Conservation (phyloP, 108 stramenopile species). For the Pseudonitzschia delicatissima region DNA sequence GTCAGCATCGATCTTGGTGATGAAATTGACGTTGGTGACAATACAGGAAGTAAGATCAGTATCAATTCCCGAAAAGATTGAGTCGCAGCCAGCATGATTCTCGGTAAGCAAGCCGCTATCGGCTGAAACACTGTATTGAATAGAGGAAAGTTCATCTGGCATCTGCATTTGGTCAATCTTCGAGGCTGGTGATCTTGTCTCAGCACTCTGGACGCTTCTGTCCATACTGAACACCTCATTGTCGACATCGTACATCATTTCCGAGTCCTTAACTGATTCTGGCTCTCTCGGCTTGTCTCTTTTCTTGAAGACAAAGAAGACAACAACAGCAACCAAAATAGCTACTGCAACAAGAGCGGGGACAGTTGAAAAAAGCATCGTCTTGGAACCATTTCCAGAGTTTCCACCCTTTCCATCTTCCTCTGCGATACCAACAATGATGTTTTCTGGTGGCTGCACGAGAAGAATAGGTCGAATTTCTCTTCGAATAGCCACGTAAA, state of each 20-base stretch:
- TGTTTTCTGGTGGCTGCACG: slow-evolving; percentile 7
- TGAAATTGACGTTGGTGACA: neutral
- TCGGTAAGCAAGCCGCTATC: neutral
- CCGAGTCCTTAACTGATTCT: slow-evolving; percentile 15
- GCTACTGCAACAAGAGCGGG: slow-evolving; percentile 28
- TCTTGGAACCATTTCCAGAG: neutral
- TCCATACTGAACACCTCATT: slow-evolving; percentile 33
- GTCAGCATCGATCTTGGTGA: slow-evolving; percentile 18
- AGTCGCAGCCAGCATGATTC: neutral
- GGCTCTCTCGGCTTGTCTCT: slow-evolving; percentile 6
- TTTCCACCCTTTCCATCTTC: neutral
- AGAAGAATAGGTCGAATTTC: slow-evolving; percentile 20
- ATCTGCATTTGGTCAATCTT: neutral
- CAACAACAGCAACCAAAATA: slow-evolving; percentile 18
- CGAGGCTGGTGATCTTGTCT: slow-evolving; percentile 17
- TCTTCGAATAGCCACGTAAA: slow-evolving; percentile 32
- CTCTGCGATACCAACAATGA: neutral
- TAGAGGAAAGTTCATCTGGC: slow-evolving; percentile 2
- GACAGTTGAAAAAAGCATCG: slow-evolving; percentile 3
- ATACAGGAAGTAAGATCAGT: neutral
- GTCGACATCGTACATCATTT: slow-evolving; percentile 15
- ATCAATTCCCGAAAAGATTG: slow-evolving; percentile 13
- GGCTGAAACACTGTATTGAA: slow-evolving; percentile 23
- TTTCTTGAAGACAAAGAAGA: slow-evolving; percentile 26
- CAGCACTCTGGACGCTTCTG: slow-evolving; percentile 19